Evolutionary conservation across 1,284 basidiomycete species (phyloP).

Genomic region (Apiotrichum gamsii): DNA sequence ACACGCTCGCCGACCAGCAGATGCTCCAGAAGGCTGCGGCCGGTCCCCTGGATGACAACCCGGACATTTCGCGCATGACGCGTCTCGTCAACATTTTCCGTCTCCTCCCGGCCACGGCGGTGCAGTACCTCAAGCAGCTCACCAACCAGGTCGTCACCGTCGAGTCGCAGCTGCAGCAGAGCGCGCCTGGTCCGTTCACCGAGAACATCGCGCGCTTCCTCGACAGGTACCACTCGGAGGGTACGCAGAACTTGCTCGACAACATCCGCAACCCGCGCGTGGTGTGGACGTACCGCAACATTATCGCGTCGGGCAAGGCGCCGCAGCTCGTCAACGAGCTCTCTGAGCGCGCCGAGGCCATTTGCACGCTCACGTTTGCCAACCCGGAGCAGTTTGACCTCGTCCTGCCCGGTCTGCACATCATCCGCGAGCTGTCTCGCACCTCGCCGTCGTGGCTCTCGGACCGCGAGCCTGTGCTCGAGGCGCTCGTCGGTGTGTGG

Average conservation of each 20-base stretch:
- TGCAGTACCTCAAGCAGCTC: constrained; percentile 83
- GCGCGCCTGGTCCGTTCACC: constrained; percentile 85
- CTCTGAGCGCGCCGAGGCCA: constrained; percentile 56
- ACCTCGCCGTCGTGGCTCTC: constrained; percentile 56
- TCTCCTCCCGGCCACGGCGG: constrained; percentile 84
- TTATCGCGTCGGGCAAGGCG: constrained; percentile 69
- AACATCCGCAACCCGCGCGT: constrained; percentile 68
- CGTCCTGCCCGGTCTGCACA: constrained; percentile 62
- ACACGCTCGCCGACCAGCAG: constrained; percentile 70
- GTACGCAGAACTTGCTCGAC: constrained; percentile 75
- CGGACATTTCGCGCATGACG: constrained; percentile 87
- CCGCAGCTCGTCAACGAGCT: constrained; percentile 70
- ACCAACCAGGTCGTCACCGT: constrained; percentile 87
- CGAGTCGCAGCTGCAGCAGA: constrained; percentile 84
- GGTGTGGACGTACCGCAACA: constrained; percentile 71
- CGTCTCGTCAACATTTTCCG: constrained; percentile 96
- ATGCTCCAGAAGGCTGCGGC: constrained; percentile 73
- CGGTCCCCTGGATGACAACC: constrained; percentile 76
- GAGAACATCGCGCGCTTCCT: constrained; percentile 87
- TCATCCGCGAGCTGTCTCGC: constrained; percentile 70
- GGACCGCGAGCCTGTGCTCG: constrained; percentile 56
- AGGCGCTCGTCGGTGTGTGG: constrained; percentile 69
- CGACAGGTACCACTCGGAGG: constrained; percentile 80
- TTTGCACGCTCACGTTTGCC: constrained; percentile 59
- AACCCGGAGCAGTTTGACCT: constrained; percentile 54